Base-by-base conservation (phyloP, 306 rosid species). In the Castanea crenata region DNA sequence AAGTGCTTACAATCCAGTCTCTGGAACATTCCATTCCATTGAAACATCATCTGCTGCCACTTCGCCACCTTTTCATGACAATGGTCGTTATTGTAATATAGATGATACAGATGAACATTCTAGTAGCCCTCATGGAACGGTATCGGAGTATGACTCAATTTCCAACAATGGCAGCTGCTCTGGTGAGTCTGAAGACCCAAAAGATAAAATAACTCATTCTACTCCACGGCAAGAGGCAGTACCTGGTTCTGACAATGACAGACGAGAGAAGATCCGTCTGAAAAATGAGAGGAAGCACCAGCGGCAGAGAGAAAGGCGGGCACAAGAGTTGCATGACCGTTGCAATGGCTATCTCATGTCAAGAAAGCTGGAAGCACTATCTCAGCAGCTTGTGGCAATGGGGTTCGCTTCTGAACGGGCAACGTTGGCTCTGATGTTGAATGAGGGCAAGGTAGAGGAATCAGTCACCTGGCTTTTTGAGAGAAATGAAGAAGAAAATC, bases 221-320 rank as follows among this genome's bases (percentile, higher is more conserved):
- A 54, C 92, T 51, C 41, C n/a, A 9, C 81, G 90, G 78, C 85
- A 64, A 63, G 94, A 91, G 78, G 73, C 74, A 57, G 74, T 90
- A 57, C 97, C 94, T 19, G 98, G 93, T 74, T 90, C 91, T 74
- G 97, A 90, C 79, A 93, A 78, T 31, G 98, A 93, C 69, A 88
- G 81, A 71, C 87, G 97, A 80, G 98, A 93, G 82, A 93, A 93
- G 79, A 86, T 83, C 65, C 98, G 98, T 11, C 87, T 80, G 83
- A 93, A 93, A 85, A 93, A 93, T 54, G 98, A 93, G 86, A 91
- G 88, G 80, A 93, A 93, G 85, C 98, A 93, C 76, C 98, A 93
- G 81, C 90, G 97, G 58, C 98, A 93, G 83, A 93, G 82, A 83
- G 98, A 93, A 85, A 89, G 88, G 86, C 85, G 97, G 64, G 93